Evolutionary conservation across 495 filamentous ascomycete genomes (phyloP).

Genomic region (Penicillium longicatenatum): DNA sequence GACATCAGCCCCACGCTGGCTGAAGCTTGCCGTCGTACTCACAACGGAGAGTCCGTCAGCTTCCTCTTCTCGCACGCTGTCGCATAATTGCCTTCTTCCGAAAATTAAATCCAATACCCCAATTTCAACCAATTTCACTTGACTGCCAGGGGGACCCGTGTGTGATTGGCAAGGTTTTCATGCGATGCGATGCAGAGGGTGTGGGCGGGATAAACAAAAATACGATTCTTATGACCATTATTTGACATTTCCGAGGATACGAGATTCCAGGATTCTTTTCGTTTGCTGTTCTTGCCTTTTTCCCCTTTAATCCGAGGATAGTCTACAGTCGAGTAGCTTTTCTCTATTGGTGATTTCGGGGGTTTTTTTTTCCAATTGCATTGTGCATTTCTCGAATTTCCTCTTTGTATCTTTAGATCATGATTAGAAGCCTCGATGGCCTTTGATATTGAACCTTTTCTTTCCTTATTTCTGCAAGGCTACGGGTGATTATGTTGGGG

Average conservation of each 20-base stretch:
- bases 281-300: constrained; percentile 6
- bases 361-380: constrained; percentile 16
- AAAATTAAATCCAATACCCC: constrained; percentile 9
- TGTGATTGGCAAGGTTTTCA: constrained; percentile 16
- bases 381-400: constrained; percentile 13
- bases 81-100: constrained; percentile 29
- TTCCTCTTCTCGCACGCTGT: constrained; percentile 92
- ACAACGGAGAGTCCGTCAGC: constrained; percentile 92
- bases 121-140: neutral
- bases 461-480: neutral
- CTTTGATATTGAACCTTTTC: neutral
- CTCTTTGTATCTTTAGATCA: constrained; percentile 14
- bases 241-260: constrained; percentile 9
- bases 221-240: constrained; percentile 35
- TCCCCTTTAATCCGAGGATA: neutral
- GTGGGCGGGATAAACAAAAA: constrained; percentile 26
- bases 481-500: neutral
- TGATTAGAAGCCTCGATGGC: constrained; percentile 12
- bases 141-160: neutral
- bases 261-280: constrained; percentile 13
- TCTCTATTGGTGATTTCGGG: neutral
- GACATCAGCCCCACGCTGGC: constrained; percentile 88
- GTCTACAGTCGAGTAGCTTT: neutral
- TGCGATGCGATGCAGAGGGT: constrained; percentile 11
- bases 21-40: constrained; percentile 75